A percentile compares a stretch with the other conserved stretches of the same genome.
Conservation (phyloP, 1,284 basidiomycete genomes). For the Ceratobasidium sp. region DNA sequence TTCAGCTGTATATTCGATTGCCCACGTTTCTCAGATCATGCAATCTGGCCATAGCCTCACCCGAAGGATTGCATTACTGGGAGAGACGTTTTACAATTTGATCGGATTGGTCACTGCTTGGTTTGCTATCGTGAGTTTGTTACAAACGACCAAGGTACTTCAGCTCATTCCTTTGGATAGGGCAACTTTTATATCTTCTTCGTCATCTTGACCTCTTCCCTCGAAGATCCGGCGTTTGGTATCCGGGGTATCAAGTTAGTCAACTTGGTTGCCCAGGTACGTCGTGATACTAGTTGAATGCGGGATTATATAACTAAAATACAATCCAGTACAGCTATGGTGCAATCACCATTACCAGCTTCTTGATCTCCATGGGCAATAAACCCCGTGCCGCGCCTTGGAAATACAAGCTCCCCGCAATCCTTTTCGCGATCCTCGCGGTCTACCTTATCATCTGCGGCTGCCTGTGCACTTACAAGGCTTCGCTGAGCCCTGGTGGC, state of each 20-base stretch:
- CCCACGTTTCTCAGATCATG: conserved; percentile 84
- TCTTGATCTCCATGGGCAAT: conserved; percentile 97
- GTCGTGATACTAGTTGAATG: conserved; percentile 45
- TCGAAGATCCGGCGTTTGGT: conserved; percentile 81
- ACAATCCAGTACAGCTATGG: conserved; percentile 80
- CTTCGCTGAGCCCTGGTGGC: conserved; percentile 68
- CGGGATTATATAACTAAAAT: conserved; percentile 44
- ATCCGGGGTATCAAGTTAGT: conserved; percentile 77
- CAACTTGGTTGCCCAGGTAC: conserved; percentile 81
- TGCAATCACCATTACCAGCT: conserved; percentile 85
- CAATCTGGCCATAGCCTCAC: conserved; percentile 83
- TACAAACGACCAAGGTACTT: background rate
- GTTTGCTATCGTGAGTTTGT: conserved; percentile 82
- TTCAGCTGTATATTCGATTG: conserved; percentile 47
- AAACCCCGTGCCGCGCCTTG: conserved; percentile 81
- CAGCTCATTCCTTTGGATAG: conserved; percentile 55
- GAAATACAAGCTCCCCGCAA: conserved; percentile 87
- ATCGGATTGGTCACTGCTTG: conserved; percentile 92
- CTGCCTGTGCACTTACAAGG: conserved; percentile 75
- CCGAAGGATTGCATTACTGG: conserved; percentile 78
- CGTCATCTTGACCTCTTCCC: conserved; percentile 88
- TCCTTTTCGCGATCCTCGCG: conserved; percentile 82
- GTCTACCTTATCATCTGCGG: conserved; percentile 83
- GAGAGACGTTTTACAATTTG: conserved; percentile 88
- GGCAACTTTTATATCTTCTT: conserved; percentile 98